Base-by-base conservation (phyloP, 768 basidiomycete species). In the Leccinum subtestaceum region DNA sequence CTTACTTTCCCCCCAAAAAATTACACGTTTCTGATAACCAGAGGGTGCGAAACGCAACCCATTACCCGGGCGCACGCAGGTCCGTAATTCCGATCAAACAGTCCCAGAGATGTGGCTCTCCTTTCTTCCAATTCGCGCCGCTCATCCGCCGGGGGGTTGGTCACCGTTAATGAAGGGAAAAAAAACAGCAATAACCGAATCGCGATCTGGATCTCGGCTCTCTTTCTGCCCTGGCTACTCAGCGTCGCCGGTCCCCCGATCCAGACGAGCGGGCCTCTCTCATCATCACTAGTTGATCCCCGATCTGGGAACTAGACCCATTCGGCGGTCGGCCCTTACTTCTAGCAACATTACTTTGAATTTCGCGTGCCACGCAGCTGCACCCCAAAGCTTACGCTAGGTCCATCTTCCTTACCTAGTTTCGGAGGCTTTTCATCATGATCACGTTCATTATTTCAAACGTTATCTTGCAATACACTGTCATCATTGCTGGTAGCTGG, bases 171-270 rank as follows among this genome's bases (percentile, higher is more conserved):
- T 45, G 34, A 48, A 29, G 17, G 31, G 17, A 21, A 3, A 3
- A 3, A 2, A 52, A 45, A 19, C 46, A 47, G 15, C 25, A 32
- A 11, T 51, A 29, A 53, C 34, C 48, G 48, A 46, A 50, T 46
- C 23, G 32, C 49, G 52, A 55, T 63, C 55, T 55, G 10, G 56
- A 59, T 59, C 45, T 52, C 13, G 38, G 49, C 25, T 36, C 19
- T 12, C 19, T 23, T 17, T 40, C 19, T 21, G 46, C 43, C 29
- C 23, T 5, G 25, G 11, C 43, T 11, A 45, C 19, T 15, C 32
- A 52, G 25, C 29, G 4, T 38, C 49, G 32, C 38, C 17, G 34
- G 5, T 34, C 36, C 9, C 46, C 21, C 46, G 46, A 47, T 47
- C 12, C 21, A 23, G 46, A 23, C 45, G 21, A 12, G 46, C 12